phyloP scores from a whole-genome alignment of 1,139 yeast species.

The Hyphopichia pseudoburtonii region DNA sequence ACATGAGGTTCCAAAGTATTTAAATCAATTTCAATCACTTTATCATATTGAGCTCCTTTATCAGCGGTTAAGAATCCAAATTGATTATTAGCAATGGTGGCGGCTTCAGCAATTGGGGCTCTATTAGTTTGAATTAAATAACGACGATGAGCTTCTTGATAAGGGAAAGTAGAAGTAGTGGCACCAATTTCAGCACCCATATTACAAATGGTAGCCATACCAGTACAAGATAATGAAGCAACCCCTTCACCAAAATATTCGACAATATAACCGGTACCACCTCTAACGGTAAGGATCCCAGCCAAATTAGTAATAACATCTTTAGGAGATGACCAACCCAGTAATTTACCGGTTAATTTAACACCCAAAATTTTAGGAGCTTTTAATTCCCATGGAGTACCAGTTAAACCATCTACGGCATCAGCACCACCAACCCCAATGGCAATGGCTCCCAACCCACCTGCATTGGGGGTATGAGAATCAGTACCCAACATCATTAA shows the following conservation, averaged over 20 bases:
- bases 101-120: slow-evolving; percentile 77
- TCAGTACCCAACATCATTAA: slow-evolving; percentile 96
- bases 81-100: slow-evolving; percentile 61
- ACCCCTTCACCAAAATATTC: slow-evolving; percentile 98
- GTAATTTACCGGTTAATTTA: slow-evolving; percentile 79
- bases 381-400: slow-evolving; percentile 98
- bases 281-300: slow-evolving; percentile 88
- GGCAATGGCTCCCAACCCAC: slow-evolving; percentile 95
- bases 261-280: slow-evolving; percentile 95
- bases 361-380: slow-evolving; percentile 95
- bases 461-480: slow-evolving; percentile 97
- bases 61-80: slow-evolving; percentile 74
- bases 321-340: slow-evolving; percentile 95
- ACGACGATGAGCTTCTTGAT: slow-evolving; percentile 80
- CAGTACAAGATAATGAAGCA: slow-evolving; percentile 81
- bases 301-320: slow-evolving; percentile 92
- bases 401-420: slow-evolving; percentile 95
- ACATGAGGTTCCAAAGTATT: slow-evolving; percentile 80
- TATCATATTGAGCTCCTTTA: slow-evolving; percentile 78
- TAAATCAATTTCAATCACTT: slow-evolving; percentile 77
- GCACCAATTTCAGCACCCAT: slow-evolving; percentile 99
- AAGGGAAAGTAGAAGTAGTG: slow-evolving; percentile 95
- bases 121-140: slow-evolving; percentile 82
- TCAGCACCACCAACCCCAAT: slow-evolving; percentile 99
- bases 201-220: slow-evolving; percentile 99